phyloP scores from a whole-genome alignment of 1,284 basidiomycete species.

The Ceratobasidium sp. region DNA sequence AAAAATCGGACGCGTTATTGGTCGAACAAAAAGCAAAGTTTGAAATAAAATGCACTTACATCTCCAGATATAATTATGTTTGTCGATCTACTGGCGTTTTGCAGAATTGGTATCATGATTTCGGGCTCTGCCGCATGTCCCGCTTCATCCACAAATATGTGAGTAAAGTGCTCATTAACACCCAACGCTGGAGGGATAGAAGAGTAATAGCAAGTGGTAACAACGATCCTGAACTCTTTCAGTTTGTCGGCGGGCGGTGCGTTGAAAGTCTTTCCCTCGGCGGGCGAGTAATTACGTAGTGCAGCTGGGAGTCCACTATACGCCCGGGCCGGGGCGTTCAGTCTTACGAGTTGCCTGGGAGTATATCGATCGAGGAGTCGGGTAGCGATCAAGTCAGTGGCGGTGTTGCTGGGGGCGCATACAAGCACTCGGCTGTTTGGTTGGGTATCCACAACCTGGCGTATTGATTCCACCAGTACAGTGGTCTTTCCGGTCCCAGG shows the following conservation, averaged over 20 bases:
- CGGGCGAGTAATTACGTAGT: conserved; percentile 20
- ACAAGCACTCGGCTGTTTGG: conserved; percentile 64
- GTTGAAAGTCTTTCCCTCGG: conserved; percentile 24
- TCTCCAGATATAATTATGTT: conserved; percentile 69
- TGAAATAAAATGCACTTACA: conserved; percentile 13
- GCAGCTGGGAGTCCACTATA: conserved; percentile 3
- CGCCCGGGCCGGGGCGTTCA: conserved; percentile 69
- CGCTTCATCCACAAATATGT: conserved; percentile 73
- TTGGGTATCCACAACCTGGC: conserved; percentile 61
- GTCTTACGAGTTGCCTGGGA: conserved; percentile 64
- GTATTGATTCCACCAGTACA: conserved; percentile 71
- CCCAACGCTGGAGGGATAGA: conserved; percentile 66
- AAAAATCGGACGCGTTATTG: not conserved
- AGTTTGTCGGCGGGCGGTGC: conserved; percentile 50
- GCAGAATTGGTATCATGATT: conserved; percentile 61
- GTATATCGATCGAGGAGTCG: conserved; percentile 55
- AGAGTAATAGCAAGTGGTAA: conserved; percentile 70
- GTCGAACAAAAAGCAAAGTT: not conserved
- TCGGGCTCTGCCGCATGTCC: conserved; percentile 73
- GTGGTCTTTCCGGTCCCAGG: conserved; percentile 76
- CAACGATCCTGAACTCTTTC: conserved; percentile 63
- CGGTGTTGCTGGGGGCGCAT: conserved; percentile 71
- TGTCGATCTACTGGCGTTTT: conserved; percentile 51
- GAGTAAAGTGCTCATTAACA: conserved; percentile 65
- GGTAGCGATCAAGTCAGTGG: conserved; percentile 66